phyloP scores from a whole-genome alignment of 345 rosid species.

The Reutealis trisperma region DNA sequence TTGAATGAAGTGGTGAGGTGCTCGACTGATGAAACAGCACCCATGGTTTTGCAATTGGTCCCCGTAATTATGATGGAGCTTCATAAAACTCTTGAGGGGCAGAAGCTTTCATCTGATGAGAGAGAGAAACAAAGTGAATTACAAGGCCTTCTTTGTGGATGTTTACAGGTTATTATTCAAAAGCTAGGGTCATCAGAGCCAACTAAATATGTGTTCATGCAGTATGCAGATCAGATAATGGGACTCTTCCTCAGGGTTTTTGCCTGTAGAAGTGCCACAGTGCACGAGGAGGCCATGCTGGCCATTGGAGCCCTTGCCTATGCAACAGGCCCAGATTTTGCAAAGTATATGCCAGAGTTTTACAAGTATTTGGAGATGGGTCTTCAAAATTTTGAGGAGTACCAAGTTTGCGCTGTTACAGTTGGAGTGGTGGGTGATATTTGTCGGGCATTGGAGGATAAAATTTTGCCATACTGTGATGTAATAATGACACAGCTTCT shows the following conservation, averaged over 20 bases:
- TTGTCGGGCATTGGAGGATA: conserved; percentile 69
- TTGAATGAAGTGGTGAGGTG: conserved; percentile 74
- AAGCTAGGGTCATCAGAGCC: conserved; percentile 65
- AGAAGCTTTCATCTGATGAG: conserved; percentile 56
- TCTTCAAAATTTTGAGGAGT: conserved; percentile 76
- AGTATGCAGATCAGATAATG: conserved; percentile 72
- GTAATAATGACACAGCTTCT: conserved; percentile 83
- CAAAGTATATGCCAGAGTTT: conserved; percentile 72
- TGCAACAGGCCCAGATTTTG: conserved; percentile 60
- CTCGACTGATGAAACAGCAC: conserved; percentile 64
- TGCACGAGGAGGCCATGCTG: conserved; percentile 82
- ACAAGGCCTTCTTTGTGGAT: conserved; percentile 78
- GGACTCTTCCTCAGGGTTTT: conserved; percentile 73
- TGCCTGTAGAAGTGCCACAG: conserved; percentile 74
- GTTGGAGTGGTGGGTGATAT: conserved; percentile 77
- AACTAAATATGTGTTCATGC: conserved; percentile 62
- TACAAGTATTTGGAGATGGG: conserved; percentile 75
- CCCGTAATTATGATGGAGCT: conserved; percentile 71
- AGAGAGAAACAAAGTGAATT: conserved; percentile 65
- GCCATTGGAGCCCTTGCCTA: conserved; percentile 83
- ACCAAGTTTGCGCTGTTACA: conserved; percentile 72
- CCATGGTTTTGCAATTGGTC: conserved; percentile 62
- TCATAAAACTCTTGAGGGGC: conserved; percentile 67
- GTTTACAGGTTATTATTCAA: conserved; percentile 72
- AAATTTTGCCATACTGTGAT: conserved; percentile 64